phyloP scores from a whole-genome alignment of 805 yeast species.

The Vanderwaltozyma yarrowii region DNA sequence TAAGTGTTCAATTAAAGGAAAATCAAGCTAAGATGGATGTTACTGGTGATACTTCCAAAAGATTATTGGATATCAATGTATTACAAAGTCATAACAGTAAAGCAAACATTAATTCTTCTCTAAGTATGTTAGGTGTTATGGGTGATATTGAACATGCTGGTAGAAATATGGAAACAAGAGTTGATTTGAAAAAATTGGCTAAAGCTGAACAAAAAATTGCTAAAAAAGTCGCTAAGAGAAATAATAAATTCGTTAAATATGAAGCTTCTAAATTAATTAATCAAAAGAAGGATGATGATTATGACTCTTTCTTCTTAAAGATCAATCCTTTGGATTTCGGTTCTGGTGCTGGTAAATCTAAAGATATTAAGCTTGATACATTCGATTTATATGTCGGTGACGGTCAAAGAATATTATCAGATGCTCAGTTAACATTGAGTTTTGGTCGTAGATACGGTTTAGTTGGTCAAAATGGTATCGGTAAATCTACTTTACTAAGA shows the following conservation, averaged over 20 bases:
- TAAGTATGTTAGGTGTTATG: constrained; percentile 67
- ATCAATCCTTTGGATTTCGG: constrained; percentile 93
- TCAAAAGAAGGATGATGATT: constrained; percentile 57
- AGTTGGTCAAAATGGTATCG: constrained; percentile 99
- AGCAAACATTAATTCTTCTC: constrained; percentile 64
- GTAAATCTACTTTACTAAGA: constrained; percentile 87
- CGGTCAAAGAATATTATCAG: constrained; percentile 84
- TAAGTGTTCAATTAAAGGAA: constrained; percentile 45
- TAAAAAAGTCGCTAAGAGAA: constrained; percentile 84
- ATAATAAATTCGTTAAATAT: constrained; percentile 72
- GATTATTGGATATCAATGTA: constrained; percentile 71
- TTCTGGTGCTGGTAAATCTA: constrained; percentile 88
- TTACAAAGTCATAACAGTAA: constrained; percentile 50
- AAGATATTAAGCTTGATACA: constrained; percentile 86
- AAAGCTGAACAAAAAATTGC: constrained; percentile 97
- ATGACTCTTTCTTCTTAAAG: constrained; percentile 89
- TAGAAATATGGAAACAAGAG: constrained; percentile 84
- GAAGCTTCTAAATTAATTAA: constrained; percentile 88
- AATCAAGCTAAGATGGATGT: constrained; percentile 65
- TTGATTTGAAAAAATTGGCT: constrained; percentile 91
- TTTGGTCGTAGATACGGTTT: constrained; percentile 94
- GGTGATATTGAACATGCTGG: constrained; percentile 88
- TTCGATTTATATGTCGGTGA: constrained; percentile 94
- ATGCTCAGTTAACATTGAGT: constrained; percentile 76
- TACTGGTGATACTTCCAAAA: constrained; percentile 80